Evolutionary conservation across 768 basidiomycete species (phyloP).

Genomic region (Leccinum aurantiacum): DNA sequence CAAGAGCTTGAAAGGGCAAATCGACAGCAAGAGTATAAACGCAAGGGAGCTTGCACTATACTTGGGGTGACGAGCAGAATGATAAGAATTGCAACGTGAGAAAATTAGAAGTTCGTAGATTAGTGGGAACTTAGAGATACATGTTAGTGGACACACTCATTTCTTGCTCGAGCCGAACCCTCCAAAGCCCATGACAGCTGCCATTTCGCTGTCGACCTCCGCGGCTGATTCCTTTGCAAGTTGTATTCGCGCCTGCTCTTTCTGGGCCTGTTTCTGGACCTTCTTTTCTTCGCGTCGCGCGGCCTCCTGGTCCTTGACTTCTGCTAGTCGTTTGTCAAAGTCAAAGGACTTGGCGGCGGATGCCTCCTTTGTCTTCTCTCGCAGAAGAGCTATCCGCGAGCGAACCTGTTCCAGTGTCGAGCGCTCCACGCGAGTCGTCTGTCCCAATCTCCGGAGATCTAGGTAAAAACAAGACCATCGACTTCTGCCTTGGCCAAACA

Average conservation of each 20-base stretch:
- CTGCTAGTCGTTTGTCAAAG: constrained; percentile 85
- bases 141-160: constrained; percentile 33
- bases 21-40: background rate
- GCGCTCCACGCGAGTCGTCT: constrained; percentile 86
- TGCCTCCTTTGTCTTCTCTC: constrained; percentile 83
- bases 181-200: constrained; percentile 86
- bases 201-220: constrained; percentile 65
- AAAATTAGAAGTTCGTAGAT: constrained; percentile 2
- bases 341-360: constrained; percentile 89
- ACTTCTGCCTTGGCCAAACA: background rate
- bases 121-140: constrained; percentile 14
- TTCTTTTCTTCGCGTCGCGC: constrained; percentile 71
- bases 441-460: constrained; percentile 95
- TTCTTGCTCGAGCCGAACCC: constrained; percentile 89
- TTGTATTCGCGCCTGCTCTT: constrained; percentile 68
- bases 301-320: constrained; percentile 74
- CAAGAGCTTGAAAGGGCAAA: background rate
- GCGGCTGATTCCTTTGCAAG: constrained; percentile 50
- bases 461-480: constrained; percentile 4
- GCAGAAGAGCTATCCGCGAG: constrained; percentile 80
- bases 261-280: constrained; percentile 74
- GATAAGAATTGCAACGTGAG: background rate
- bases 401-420: constrained; percentile 94
- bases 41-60: constrained; percentile 20
- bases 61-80: constrained; percentile 10